Evolutionary conservation across 2,329 filamentous ascomycete species (phyloP), one percentile per base, ranked within the genome.

Genomic region (Trichoderma aggressivum): DNA sequence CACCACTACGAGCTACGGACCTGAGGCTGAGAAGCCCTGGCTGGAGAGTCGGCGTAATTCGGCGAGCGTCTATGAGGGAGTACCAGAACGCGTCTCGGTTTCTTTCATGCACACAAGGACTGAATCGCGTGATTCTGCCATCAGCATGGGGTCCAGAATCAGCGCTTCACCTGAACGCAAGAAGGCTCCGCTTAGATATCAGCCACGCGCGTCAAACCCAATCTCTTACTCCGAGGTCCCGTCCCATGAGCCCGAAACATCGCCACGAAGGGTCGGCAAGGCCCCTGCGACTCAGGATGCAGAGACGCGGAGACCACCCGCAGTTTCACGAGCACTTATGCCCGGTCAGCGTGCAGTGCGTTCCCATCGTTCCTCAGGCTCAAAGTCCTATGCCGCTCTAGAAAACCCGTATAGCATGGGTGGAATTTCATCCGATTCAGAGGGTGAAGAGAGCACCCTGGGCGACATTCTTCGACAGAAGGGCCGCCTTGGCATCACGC

Each of bases 71-170:
- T 84, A 85, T 71, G 82, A 86, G 66, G 81, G 83, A 47, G 75
- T 85, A 8, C 81, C 82, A 43, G 83, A 83, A 2, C 86, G 86
- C 1, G 85, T 84, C 1, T 87, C 87, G 1, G 85, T 97, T 63
- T 90, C 94, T 0, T 98, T 97, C 80, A 88, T 92, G 81, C 91
- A 96, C 78, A 97, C 92, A 0, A 89, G 94, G 39, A 86, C 84
- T 18, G 84, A 87, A 60, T 93, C 90, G 3, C 86, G 87, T 12
- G 86, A 87, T 36, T 89, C 88, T 5, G 80, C 86, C 61, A 82
- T 82, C 28, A 87, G 85, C 50, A 84, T 84, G 63, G 84, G 88
- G 74, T 89, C 89, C 0, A 86, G 85, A 47, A 72, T 82, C 0
- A 76, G 77, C 43, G 84, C 82, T 72, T 83, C 84, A 28, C 81